Percentiles rank a stretch among this genome's conserved stretches.
Evolutionary conservation across 164 flowering plant species (phyloP).

Genomic region (Tinospora cordifolia): DNA sequence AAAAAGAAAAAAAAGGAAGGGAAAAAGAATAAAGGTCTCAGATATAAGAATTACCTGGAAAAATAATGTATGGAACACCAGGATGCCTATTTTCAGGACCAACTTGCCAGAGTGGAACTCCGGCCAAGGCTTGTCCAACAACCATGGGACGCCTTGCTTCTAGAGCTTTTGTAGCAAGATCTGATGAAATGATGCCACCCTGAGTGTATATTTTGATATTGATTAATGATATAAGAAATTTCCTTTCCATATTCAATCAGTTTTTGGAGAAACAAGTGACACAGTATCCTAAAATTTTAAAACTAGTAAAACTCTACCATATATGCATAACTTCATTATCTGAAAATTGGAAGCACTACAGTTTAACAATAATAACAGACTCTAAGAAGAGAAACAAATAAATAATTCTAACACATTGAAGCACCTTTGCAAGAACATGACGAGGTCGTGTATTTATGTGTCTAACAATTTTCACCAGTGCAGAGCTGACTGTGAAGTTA

Average conservation of each 20-base stretch:
- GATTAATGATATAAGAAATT: not conserved
- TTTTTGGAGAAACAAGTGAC: not conserved
- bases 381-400: not conserved
- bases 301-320: not conserved
- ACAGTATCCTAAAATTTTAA: not conserved
- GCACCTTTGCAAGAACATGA: conserved; percentile 96
- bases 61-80: conserved; percentile 90
- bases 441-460: conserved; percentile 71
- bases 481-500: conserved; percentile 93
- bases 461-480: conserved; percentile 83
- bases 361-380: not conserved
- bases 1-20: not conserved
- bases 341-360: not conserved
- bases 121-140: conserved; percentile 94
- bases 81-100: conserved; percentile 96
- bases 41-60: conserved; percentile 59
- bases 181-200: conserved; percentile 99
- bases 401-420: not conserved
- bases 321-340: not conserved
- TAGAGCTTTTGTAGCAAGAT: conserved; percentile 89
- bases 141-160: conserved; percentile 76
- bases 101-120: conserved; percentile 96
- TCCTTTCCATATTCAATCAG: not conserved
- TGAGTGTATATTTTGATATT: conserved; percentile 17
- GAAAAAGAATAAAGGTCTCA: no score